Base-by-base conservation (phyloP, 805 yeast species). In the Candida coleopterorum region DNA sequence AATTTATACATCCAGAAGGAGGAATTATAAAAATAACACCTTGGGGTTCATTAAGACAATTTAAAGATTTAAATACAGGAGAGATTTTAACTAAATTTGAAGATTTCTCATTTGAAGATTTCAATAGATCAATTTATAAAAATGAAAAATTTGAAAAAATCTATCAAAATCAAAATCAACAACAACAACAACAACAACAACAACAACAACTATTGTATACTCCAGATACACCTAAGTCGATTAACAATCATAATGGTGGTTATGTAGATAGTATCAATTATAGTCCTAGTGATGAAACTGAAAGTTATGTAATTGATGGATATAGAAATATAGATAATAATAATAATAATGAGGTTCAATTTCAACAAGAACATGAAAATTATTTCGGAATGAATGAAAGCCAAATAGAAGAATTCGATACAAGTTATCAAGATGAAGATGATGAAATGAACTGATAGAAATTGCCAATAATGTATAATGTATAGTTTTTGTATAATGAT, bases 11-110 rank as follows among this genome's bases (percentile, higher is more conserved):
- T 44, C 83, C 83, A 2, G 76, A 76, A 9, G 83, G 83, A 8
- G 83, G 83, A 0, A 64, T 63, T 21, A 72, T 77, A 32, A 78
- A 76, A 50, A 72, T 77, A 39, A 76, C 82, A 1, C 82, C 83
- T 17, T 68, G 79, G 60, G 83, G 83, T n/a, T 74, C 76, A 33
- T 58, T 77, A 27, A 58, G 82, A 43, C 70, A 66, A 42, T 62
- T 50, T 46, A 21, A 18, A n/a, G 56, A 67, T 35, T 48, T 55
- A 23, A 63, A 60, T 22, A 64, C 65, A 32, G 77, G 77, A 36
- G 68, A 70, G 33, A 50, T 58, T 40, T 61, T 70, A 21, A 66
- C 75, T 34, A 61, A 64, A 28, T 68, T 77, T 38, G 81, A 77
- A 49, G 71, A 73, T 46, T 52, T 46, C 42, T 38, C 47, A 12